Conservation (phyloP, 2,329 filamentous ascomycete species). For the Penicillium sp. region DNA sequence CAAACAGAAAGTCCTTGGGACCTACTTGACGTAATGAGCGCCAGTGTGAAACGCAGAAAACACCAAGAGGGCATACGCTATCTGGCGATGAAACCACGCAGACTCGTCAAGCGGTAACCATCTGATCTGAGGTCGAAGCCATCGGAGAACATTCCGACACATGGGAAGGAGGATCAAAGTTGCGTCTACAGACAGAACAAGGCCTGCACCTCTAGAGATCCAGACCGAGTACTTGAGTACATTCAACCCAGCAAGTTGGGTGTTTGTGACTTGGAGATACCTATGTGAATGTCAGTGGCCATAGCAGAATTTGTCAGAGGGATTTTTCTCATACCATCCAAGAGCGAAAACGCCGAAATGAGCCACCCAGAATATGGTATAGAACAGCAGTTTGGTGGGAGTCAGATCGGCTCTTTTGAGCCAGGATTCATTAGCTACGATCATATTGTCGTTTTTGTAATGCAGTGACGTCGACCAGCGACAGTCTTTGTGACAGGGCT, state of each 20-base stretch:
- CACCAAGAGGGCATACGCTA: constrained; percentile 85
- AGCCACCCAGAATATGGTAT: constrained; percentile 78
- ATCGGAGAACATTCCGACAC: constrained; percentile 87
- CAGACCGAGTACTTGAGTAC: constrained; percentile 86
- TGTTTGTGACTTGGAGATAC: constrained; percentile 76
- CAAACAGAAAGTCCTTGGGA: constrained; percentile 14
- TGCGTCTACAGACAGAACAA: constrained; percentile 82
- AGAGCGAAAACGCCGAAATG: constrained; percentile 80
- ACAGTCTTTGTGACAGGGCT: constrained; percentile 23
- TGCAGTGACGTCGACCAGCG: constrained; percentile 36
- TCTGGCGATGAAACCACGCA: constrained; percentile 93
- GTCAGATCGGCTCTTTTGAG: constrained; percentile 64
- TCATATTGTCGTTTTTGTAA: constrained; percentile 25
- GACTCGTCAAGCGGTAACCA: constrained; percentile 96
- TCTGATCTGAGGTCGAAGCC: constrained; percentile 81
- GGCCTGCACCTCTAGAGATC: constrained; percentile 91
- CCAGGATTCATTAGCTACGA: constrained; percentile 22
- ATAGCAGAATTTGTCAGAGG: not conserved
- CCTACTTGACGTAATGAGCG: constrained; percentile 92
- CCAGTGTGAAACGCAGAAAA: constrained; percentile 79
- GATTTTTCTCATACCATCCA: constrained; percentile 73
- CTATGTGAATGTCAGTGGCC: constrained; percentile 55
- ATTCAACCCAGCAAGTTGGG: constrained; percentile 77
- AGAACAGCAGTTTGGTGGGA: constrained; percentile 75
- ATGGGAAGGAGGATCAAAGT: constrained; percentile 91